Conservation (phyloP, 1,139 yeast species). For the Yamadazyma dushanensis region DNA sequence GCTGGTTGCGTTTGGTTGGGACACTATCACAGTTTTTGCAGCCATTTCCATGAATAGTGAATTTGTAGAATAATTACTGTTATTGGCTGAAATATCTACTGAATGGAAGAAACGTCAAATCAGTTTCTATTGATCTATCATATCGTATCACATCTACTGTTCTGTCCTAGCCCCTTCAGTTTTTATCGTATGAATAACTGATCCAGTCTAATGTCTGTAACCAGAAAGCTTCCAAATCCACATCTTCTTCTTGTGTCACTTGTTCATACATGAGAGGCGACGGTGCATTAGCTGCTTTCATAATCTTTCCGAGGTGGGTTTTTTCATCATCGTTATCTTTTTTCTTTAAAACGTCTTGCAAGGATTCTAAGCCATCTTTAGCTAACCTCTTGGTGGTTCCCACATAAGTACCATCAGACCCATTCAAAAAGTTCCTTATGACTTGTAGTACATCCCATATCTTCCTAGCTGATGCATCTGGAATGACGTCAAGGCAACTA, state of each 20-base stretch:
- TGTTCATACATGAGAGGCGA: conserved; percentile 3
- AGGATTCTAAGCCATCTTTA: conserved; percentile 13
- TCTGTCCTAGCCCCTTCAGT: too few species aligned
- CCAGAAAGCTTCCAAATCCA: conserved; percentile 14
- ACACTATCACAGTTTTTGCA: too few species aligned
- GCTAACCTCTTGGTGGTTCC: conserved; percentile 14
- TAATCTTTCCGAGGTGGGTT: conserved; percentile 13
- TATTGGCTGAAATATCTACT: too few species aligned
- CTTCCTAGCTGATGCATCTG: conserved; percentile 12
- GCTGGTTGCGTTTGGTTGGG: too few species aligned
- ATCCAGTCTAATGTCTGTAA: conserved; percentile 14
- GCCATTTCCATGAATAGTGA: too few species aligned
- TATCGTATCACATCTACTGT: too few species aligned
- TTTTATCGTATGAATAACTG: too few species aligned
- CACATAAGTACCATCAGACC: conserved; percentile 14
- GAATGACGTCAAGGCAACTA: conserved; percentile 9
- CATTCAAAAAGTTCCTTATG: conserved; percentile 13
- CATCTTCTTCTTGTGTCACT: conserved; percentile 3
- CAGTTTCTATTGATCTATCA: too few species aligned
- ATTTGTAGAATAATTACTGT: neutral
- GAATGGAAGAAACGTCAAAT: too few species aligned
- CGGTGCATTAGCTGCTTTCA: conserved; percentile 10
- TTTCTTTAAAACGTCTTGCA: conserved; percentile 8
- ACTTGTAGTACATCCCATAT: conserved; percentile 14
- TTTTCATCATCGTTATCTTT: conserved; percentile 3